Conservation (phyloP, 768 basidiomycete genomes). For the Lentinula sp. region DNA sequence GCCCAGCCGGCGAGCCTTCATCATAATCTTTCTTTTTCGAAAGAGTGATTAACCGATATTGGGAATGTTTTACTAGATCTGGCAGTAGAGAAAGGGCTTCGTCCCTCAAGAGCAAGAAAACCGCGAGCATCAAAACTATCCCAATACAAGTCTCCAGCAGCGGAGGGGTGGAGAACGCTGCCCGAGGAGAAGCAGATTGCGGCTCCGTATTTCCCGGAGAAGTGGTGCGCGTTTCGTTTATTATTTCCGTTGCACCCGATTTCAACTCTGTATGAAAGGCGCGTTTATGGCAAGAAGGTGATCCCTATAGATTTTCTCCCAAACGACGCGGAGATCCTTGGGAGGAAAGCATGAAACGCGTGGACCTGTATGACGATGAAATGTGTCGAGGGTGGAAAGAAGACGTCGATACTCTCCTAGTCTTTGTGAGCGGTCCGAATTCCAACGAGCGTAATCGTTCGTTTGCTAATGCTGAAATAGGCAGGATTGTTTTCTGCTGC, state of each 20-base stretch:
- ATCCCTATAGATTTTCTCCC: constrained; percentile 3
- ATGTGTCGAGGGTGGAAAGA: constrained; percentile 26
- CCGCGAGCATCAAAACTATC: not conserved
- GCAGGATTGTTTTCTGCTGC: constrained; percentile 19
- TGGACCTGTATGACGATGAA: constrained; percentile 22
- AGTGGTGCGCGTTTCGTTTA: not conserved
- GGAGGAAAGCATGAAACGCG: constrained; percentile 18
- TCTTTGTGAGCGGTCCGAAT: constrained; percentile 16
- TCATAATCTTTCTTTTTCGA: not conserved
- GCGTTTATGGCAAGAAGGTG: constrained; percentile 4
- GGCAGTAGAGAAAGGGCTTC: not conserved
- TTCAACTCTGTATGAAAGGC: not conserved
- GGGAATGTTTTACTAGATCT: not conserved
- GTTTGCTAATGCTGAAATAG: not conserved
- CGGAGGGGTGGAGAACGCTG: not conserved
- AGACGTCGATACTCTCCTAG: constrained; percentile 23
- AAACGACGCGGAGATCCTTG: constrained; percentile 10
- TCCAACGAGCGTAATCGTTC: not conserved
- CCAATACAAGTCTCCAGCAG: not conserved
- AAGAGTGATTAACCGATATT: not conserved
- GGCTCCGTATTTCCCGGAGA: not conserved
- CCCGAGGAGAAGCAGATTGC: not conserved
- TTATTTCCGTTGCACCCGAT: too few relatives aligned
- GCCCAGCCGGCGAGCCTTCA: not conserved
- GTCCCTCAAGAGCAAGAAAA: not conserved